Evolutionary conservation across 148 eudicot species (phyloP).

Genomic region (Nepenthes mirabilis): DNA sequence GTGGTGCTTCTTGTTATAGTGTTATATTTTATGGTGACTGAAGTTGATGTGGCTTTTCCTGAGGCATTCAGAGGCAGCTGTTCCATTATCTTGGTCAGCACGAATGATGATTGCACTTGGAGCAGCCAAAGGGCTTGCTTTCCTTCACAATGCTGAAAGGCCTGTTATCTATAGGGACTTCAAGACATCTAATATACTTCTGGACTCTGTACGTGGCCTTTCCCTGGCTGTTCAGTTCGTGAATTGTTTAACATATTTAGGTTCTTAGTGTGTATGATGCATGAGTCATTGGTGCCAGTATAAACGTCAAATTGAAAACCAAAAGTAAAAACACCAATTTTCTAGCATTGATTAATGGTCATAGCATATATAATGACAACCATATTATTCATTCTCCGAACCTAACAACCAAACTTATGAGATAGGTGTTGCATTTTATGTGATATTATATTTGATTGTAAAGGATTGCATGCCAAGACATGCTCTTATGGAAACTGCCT

Average conservation of each 20-base stretch:
- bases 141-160: conserved; percentile 88
- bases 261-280: not conserved
- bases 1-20: too few species aligned
- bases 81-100: conserved; percentile 73
- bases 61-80: conserved; percentile 68
- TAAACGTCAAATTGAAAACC: too few species aligned
- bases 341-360: too few species aligned
- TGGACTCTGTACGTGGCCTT: conserved; percentile 59
- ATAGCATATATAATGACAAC: too few species aligned
- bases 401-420: too few species aligned
- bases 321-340: too few species aligned
- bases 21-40: conserved; percentile 1
- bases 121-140: conserved; percentile 94
- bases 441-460: too few species aligned
- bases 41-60: conserved; percentile 25
- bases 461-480: too few species aligned
- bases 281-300: too few species aligned
- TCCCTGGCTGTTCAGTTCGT: not conserved
- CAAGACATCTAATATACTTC: conserved; percentile 80
- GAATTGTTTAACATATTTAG: not conserved
- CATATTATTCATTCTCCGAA: too few species aligned
- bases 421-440: too few species aligned
- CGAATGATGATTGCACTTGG: conserved; percentile 95
- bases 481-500: too few species aligned
- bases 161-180: conserved; percentile 90